Evolutionary conservation across 179 eudicot genomes (phyloP).

Genomic region (Sideroxylon spinosum): DNA sequence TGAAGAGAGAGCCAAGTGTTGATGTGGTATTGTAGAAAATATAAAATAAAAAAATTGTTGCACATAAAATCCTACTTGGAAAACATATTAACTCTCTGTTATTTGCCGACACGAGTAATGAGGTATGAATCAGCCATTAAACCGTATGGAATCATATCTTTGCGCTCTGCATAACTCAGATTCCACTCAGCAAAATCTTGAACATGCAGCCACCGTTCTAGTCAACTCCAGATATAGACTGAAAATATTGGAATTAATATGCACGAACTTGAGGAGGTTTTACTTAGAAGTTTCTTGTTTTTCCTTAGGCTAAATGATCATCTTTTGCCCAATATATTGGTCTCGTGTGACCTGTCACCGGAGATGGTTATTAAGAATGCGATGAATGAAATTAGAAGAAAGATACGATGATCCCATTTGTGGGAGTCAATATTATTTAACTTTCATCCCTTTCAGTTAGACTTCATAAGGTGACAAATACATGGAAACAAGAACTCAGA

Average conservation of each 20-base stretch:
- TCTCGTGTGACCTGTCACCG: neutral
- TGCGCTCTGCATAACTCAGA: neutral
- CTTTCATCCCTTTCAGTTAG: neutral
- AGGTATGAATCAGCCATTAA: neutral
- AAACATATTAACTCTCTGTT: neutral
- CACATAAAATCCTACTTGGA: neutral
- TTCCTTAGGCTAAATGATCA: neutral
- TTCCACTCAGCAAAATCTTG: neutral
- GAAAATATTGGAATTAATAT: neutral
- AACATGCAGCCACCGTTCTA: neutral
- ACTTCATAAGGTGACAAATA: neutral
- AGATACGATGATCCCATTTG: neutral
- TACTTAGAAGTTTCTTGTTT: neutral
- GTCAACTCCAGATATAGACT: neutral
- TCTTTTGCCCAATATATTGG: neutral
- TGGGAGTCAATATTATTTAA: neutral
- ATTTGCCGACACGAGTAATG: neutral
- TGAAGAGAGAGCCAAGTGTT: neutral
- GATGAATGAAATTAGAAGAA: neutral
- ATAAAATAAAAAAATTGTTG: neutral
- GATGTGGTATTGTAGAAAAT: neutral
- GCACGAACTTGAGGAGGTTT: neutral
- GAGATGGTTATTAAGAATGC: neutral
- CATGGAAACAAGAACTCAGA: neutral
- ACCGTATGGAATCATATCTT: neutral